Percentiles rank a stretch among this genome's conserved stretches.
Evolutionary conservation across 2,329 filamentous ascomycete species (phyloP).

Genomic region (Penicillium digitatum): DNA sequence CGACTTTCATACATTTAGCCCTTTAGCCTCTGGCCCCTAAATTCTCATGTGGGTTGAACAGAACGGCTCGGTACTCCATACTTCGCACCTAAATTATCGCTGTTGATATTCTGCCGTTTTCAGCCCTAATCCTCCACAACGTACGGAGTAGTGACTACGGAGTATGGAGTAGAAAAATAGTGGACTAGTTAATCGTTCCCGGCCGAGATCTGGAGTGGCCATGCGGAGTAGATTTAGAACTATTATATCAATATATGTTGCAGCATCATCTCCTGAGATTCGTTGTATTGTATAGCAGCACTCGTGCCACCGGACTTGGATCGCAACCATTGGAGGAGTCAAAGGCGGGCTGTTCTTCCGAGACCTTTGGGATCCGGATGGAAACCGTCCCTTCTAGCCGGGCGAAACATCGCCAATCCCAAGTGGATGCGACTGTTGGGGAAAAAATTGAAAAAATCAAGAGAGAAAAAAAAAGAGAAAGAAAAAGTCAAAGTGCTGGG

Average conservation of each 20-base stretch:
- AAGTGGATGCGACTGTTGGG: not conserved
- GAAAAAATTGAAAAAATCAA: not conserved
- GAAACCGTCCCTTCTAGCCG: not conserved
- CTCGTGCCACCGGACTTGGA: not conserved
- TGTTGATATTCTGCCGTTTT: not conserved
- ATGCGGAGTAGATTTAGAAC: too few species aligned
- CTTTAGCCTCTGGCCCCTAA: not conserved
- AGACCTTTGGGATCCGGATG: not conserved
- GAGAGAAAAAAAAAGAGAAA: too few species aligned
- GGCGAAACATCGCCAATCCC: slow-evolving; percentile 3
- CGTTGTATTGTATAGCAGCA: not conserved
- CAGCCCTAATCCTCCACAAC: not conserved
- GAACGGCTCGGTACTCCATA: too few species aligned
- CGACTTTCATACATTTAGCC: not conserved
- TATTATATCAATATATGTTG: too few species aligned
- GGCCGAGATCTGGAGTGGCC: not conserved
- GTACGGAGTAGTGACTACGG: too few species aligned
- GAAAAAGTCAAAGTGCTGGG: not conserved
- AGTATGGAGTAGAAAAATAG: not conserved
- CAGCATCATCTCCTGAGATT: not conserved
- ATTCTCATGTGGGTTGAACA: not conserved
- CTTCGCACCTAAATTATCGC: not conserved
- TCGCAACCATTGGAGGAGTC: not conserved
- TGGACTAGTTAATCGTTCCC: not conserved
- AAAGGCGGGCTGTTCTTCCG: not conserved